Evolutionary conservation across 371 early-diverging fungal species (phyloP).

Genomic region (Circinella umbellata): DNA sequence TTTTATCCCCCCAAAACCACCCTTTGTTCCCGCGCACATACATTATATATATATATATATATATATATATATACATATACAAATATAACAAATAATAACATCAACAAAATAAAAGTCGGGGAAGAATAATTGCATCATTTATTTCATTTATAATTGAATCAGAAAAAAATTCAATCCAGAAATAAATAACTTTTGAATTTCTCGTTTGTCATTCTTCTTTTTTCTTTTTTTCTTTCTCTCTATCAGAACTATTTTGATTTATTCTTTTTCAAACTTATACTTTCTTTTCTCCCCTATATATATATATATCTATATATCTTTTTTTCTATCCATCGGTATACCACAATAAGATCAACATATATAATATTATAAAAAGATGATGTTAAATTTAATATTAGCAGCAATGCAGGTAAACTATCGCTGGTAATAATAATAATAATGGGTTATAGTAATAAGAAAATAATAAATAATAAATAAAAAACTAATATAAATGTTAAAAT

Average conservation of each 20-base stretch:
- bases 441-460: too few species aligned
- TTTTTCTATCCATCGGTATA: too few species aligned
- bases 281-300: too few species aligned
- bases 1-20: too few species aligned
- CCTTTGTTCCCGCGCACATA: too few species aligned
- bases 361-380: background rate
- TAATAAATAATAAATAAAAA: background rate
- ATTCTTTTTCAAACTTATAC: too few species aligned
- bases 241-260: too few species aligned
- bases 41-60: too few species aligned
- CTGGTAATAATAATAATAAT: background rate
- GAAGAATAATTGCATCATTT: constrained; percentile 4
- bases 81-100: background rate
- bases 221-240: background rate
- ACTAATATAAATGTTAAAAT: background rate
- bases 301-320: background rate
- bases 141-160: background rate
- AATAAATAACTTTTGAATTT: background rate
- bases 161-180: background rate
- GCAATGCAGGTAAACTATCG: constrained; percentile 1
- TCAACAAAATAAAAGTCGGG: background rate
- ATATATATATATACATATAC: too few species aligned
- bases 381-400: constrained; percentile 11
- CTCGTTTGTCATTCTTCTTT: background rate
- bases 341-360: too few species aligned